Base-by-base conservation (phyloP, 106 monocot genomes). In the Platanthera guangdongensis region DNA sequence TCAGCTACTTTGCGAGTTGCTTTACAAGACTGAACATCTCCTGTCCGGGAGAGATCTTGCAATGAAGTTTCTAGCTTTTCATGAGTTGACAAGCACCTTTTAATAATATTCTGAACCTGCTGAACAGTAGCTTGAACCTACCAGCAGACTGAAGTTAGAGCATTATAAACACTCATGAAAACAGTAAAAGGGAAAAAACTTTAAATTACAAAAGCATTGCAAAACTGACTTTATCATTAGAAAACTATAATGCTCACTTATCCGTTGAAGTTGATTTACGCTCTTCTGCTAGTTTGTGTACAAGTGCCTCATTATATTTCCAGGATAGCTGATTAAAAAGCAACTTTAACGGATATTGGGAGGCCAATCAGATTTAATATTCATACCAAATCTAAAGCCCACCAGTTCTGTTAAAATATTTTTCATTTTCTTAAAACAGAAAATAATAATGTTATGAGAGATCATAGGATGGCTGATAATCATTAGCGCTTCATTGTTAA, bases 11-110 rank as follows among this genome's bases (percentile, higher is more conserved):
- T 99, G 49, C 94, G 89, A 76, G 88, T 84, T 46, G 82, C 74
- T 83, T 99, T 99, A 79, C 94, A 94, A 55, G 91, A 78, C 74
- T 92, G 90, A 39, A 88, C 85, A 80, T 99, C 90, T 47, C 99
- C 99, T 19, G 86, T 90, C 71, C 94, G 86, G 47, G 94, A 88
- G 22, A 99, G 87, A 57, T 99, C 94, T 57, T 83, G 83, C 68
- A 99, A 81, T 9, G 99, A 94, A 52, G 83, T 69, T 69, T 94
- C 99, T 68, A 99, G 78, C 76, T 92, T 94, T 60, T 92, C 92
- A 82, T 99, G 94, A 57, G 87, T 83, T 60, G 83, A 78, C 62
- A 99, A 87, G 74, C 82, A 94, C 57, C 78, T 86, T 52, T 81
- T 74, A 6, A 99, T 81, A 50, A 99, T 81, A 52, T 79, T 88